Base-by-base conservation (phyloP, 306 rosid species). In the Lagenaria siceraria region DNA sequence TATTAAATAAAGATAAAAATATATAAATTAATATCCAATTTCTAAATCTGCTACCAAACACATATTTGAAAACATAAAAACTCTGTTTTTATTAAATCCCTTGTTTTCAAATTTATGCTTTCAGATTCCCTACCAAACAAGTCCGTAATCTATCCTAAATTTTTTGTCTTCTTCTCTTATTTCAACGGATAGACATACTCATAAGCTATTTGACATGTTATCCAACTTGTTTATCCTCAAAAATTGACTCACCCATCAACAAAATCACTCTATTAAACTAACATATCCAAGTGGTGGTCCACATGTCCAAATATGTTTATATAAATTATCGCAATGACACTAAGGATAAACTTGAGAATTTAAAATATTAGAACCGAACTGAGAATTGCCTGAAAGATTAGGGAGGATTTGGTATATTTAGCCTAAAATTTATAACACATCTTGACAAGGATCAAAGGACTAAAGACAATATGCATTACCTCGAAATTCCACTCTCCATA, bases 401-500 rank as follows among this genome's bases (percentile, higher is more conserved):
- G 29, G 8, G 13, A 21, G 8, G 25, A n/a, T 8, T 54, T 7
- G 27, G 13, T 54, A 54, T 54, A n/a, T 8, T n/a, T 36, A 40
- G n/a, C 35, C 15, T 68, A 68, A 69, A 42, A 33, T 17, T 69
- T 69, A 43, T 42, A 8, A 29, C 43, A 54, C 43, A 29, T 8
- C 11, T 55, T 17, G 29, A 18, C 21, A 15, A 18, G 53, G 75
- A 74, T 18, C 29, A 71, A 53, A 74, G 43, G n/a, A 75, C 42
- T 43, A 73, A 83, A 40, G 52, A 59, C 64, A 15, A 35, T 18
- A 52, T 35, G 75, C 11, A 75, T 59, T 73, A 92, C 99, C 97
- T 95, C 96, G 81, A 95, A 90, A 84, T 90, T 87, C 99, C 99
- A 95, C 5, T 88, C 93, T 33, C 90, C 88, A 80, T 90, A 89